A percentile compares a stretch with the other conserved stretches of the same genome.
phyloP scores from a whole-genome alignment of 106 monocot genomes.

The Dendrobium chrysotoxum region DNA sequence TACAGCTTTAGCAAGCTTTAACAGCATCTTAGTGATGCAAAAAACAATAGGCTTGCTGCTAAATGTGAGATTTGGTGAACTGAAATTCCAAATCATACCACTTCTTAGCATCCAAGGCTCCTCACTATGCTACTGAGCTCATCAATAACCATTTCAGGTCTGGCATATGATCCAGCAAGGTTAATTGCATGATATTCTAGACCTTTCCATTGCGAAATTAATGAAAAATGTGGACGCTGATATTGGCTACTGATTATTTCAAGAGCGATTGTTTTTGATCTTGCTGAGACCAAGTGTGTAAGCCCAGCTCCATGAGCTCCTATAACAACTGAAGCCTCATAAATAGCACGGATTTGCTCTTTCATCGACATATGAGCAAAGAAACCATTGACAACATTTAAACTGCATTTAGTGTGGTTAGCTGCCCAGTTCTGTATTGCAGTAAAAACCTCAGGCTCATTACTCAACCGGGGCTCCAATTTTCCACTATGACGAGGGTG shows the following conservation, averaged over 20 bases:
- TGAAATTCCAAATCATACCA: too few species aligned
- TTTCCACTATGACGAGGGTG: conserved; percentile 84
- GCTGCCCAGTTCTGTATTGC: conserved; percentile 58
- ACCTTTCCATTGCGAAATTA: conserved; percentile 91
- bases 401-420: conserved; percentile 45
- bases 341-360: conserved; percentile 65
- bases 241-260: conserved; percentile 90
- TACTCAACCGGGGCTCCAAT: conserved; percentile 70
- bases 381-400: conserved; percentile 74
- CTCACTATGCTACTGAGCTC: conserved; percentile 56
- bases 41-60: too few species aligned
- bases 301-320: conserved; percentile 97
- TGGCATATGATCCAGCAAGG: conserved; percentile 68
- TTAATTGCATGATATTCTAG: conserved; percentile 83
- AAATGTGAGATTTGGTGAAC: too few species aligned
- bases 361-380: conserved; percentile 90
- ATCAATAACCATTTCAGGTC: conserved; percentile 40
- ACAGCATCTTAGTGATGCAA: too few species aligned
- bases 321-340: conserved; percentile 78
- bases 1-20: too few species aligned
- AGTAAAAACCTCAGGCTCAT: conserved; percentile 77
- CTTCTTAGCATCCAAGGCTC: conserved; percentile 55
- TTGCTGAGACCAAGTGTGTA: conserved; percentile 74
- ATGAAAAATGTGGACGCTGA: conserved; percentile 70
- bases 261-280: conserved; percentile 48